Percentiles rank a stretch among this genome's conserved stretches.
Evolutionary conservation across 2,329 filamentous ascomycete species (phyloP).

Genomic region (Venturia asperata): DNA sequence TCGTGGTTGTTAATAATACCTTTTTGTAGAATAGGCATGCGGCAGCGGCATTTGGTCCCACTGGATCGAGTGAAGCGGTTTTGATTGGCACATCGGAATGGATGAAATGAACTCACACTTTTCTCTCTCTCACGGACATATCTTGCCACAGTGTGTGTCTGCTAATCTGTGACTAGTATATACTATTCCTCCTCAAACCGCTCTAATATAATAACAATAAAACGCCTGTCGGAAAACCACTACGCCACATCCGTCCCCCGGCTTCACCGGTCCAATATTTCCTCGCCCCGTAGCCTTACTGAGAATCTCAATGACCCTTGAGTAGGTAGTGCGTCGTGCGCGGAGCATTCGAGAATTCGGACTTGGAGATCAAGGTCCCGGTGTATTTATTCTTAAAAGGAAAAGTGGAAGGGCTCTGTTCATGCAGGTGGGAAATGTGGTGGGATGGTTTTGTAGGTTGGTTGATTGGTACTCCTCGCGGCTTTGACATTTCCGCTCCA

Average conservation of each 20-base stretch:
- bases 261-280: neutral
- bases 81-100: neutral
- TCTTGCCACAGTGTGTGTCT: neutral
- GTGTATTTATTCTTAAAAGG: too few relatives aligned
- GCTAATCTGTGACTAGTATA: neutral
- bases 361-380: neutral
- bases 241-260: too few relatives aligned
- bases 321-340: neutral
- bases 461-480: neutral
- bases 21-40: constrained; percentile 13
- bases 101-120: neutral
- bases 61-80: neutral
- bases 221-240: neutral
- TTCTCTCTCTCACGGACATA: neutral
- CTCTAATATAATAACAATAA: too few relatives aligned
- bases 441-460: neutral
- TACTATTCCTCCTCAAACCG: neutral
- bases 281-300: neutral
- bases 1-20: constrained; percentile 1
- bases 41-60: neutral
- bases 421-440: too few relatives aligned
- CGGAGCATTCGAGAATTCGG: neutral
- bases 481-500: neutral
- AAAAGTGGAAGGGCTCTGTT: too few relatives aligned
- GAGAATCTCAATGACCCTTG: neutral